Conservation (phyloP, 306 rosid species). For the Medicago lupulina region DNA sequence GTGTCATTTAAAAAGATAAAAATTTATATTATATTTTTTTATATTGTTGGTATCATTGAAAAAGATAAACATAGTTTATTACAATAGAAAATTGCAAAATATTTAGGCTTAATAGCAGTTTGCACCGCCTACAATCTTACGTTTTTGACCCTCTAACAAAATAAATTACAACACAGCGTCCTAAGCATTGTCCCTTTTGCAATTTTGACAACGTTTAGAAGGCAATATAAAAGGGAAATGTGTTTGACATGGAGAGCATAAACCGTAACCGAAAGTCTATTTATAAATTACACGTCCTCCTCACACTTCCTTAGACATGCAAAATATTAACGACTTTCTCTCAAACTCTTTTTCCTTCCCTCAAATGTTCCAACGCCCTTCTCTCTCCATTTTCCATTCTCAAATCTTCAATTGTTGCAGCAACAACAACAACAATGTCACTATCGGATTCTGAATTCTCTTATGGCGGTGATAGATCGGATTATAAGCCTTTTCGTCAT, state of each 20-base stretch:
- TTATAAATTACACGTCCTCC: conserved; percentile 47
- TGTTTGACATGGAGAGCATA: conserved; percentile 37
- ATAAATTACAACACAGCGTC: too few species aligned
- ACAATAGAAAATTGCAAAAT: too few species aligned
- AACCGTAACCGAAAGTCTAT: conserved; percentile 57
- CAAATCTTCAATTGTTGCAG: conserved; percentile 32
- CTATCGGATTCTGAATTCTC: conserved; percentile 82
- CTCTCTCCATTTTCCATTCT: conserved; percentile 37
- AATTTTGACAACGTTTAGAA: neutral
- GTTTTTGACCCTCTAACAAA: too few species aligned
- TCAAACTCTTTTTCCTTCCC: conserved; percentile 36
- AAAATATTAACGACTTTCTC: conserved; percentile 51
- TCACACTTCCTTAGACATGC: conserved; percentile 30
- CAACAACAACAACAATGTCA: conserved; percentile 60
- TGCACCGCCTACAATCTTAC: too few species aligned
- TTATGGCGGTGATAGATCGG: conserved; percentile 53
- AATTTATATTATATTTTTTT: too few species aligned
- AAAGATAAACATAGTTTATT: too few species aligned
- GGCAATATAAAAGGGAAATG: neutral
- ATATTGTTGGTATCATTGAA: too few species aligned
- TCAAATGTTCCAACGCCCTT: conserved; percentile 35
- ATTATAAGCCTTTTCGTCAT: conserved; percentile 73
- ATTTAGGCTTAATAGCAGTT: too few species aligned
- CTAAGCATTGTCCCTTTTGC: too few species aligned
- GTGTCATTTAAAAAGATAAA: too few species aligned